These are phyloP conservation scores for Suillus brevipes DNA, from an alignment of 768 basidiomycete species.

Conservation along the genomic window DNA sequence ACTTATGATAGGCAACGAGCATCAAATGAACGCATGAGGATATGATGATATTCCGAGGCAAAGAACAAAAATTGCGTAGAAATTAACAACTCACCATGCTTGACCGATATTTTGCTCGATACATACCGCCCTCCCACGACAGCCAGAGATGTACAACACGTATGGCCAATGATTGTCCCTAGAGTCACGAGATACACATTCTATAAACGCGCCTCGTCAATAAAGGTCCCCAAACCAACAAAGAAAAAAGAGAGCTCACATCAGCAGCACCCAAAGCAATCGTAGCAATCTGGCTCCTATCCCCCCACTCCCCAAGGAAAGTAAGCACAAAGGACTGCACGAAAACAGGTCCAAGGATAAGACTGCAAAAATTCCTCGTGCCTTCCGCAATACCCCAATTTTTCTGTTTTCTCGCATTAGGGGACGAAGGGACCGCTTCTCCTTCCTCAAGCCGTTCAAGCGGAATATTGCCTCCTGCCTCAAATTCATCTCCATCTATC, in stretches of 20 bases:
- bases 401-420: slow-evolving; percentile 5
- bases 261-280: slow-evolving; percentile 60
- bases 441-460: slow-evolving; percentile 81
- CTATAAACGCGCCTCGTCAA: slow-evolving; percentile 40
- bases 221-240: background rate
- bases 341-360: slow-evolving; percentile 81
- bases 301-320: slow-evolving; percentile 99
- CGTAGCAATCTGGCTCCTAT: slow-evolving; percentile 59
- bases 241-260: slow-evolving; percentile 22
- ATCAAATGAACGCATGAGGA: slow-evolving; percentile 46
- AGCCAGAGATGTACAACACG: slow-evolving; percentile 80
- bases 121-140: slow-evolving; percentile 93
- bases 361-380: slow-evolving; percentile 75
- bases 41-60: slow-evolving; percentile 60
- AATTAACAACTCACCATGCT: slow-evolving; percentile 29
- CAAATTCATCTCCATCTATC: slow-evolving; percentile 77
- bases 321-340: slow-evolving; percentile 94
- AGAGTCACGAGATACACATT: slow-evolving; percentile 90
- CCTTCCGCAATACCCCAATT: slow-evolving; percentile 49
- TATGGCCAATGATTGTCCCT: slow-evolving; percentile 88
- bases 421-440: slow-evolving; percentile 21
- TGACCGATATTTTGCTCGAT: slow-evolving; percentile 93
- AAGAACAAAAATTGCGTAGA: background rate
- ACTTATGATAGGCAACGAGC: slow-evolving; percentile 62
- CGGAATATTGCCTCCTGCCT: slow-evolving; percentile 54